phyloP scores from a whole-genome alignment of 176 grass and related monocot genomes.

The Musa itinerans region DNA sequence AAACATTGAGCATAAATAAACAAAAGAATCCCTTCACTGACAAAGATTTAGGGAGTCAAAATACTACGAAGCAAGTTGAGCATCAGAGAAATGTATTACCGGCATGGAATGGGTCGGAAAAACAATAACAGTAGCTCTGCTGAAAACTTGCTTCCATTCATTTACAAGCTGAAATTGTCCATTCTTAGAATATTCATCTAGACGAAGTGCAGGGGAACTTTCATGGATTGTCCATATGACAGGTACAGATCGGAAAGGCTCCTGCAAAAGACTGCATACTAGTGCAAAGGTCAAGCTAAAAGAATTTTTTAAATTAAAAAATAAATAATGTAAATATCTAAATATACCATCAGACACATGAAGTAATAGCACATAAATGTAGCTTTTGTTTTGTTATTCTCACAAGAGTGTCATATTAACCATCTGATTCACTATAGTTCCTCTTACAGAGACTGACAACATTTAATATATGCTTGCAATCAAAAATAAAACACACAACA shows the following conservation, averaged over 20 bases:
- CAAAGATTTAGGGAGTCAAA: not conserved
- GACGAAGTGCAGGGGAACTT: constrained; percentile 48
- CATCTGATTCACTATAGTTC: not conserved
- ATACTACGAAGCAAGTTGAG: constrained; percentile 1
- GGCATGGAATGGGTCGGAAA: constrained; percentile 79
- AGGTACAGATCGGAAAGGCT: constrained; percentile 97
- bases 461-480: not conserved
- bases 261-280: constrained; percentile 75
- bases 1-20: constrained; percentile 25
- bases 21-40: not conserved
- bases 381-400: not conserved
- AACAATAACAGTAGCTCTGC: constrained; percentile 72
- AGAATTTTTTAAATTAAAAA: not conserved
- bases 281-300: constrained; percentile 3
- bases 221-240: constrained; percentile 94
- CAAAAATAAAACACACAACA: not conserved
- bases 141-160: constrained; percentile 79
- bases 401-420: no score
- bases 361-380: constrained; percentile 15
- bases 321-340: not conserved
- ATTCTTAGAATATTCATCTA: constrained; percentile 50
- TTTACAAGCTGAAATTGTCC: constrained; percentile 56
- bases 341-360: not conserved
- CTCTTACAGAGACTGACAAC: not conserved
- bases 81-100: constrained; percentile 45